Evolutionary conservation across 331 rosid species (phyloP).

Genomic region (Rosa hybrid): DNA sequence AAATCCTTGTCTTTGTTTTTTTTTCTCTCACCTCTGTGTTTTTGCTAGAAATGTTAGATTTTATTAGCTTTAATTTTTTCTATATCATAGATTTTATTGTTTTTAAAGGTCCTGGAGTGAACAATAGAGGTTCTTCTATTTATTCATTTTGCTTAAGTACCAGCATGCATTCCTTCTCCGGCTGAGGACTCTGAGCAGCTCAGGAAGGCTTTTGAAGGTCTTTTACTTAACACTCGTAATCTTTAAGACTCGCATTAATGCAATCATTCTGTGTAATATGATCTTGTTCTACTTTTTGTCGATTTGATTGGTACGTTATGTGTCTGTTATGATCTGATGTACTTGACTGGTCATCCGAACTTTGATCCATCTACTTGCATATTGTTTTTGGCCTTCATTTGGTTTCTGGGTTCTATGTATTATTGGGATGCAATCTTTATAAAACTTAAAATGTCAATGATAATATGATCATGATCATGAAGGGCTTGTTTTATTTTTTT

Average conservation of each 20-base stretch:
- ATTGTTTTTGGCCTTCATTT: not conserved
- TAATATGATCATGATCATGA: not conserved
- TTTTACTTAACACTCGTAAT: not conserved
- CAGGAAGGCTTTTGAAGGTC: slow-evolving; percentile 65
- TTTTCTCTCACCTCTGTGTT: no score
- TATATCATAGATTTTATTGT: no score
- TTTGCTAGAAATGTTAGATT: no score
- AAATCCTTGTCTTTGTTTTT: no score
- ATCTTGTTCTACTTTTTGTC: not conserved
- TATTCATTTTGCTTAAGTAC: slow-evolving; percentile 26
- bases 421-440: not conserved
- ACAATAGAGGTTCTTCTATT: no score
- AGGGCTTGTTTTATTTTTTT: not conserved
- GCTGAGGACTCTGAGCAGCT: slow-evolving; percentile 67
- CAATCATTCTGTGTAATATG: no score
- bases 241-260: no score
- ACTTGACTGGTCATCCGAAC: not conserved
- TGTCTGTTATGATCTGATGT: not conserved
- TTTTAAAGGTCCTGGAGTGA: no score
- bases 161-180: slow-evolving; percentile 60
- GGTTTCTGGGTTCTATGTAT: not conserved
- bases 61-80: no score
- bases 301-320: not conserved
- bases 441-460: not conserved
- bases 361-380: not conserved